Conservation (phyloP, 768 basidiomycete species). For the Leccinum sublutescens region DNA sequence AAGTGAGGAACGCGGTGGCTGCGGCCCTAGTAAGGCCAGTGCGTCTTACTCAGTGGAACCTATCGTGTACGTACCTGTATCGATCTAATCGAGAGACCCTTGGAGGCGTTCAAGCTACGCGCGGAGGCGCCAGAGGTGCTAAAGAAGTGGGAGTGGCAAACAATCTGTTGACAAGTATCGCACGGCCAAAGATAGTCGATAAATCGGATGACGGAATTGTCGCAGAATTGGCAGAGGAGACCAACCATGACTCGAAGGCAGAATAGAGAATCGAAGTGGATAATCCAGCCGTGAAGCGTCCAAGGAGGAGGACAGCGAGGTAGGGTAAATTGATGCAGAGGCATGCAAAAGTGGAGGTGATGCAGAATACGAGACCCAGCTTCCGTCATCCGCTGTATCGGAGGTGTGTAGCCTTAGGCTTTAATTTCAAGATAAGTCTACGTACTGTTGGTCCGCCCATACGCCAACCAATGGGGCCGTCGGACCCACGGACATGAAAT, state of each 20-base stretch:
- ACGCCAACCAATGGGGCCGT: conserved; percentile 70
- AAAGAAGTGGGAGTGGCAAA: conserved; percentile 46
- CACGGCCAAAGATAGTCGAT: conserved; percentile 69
- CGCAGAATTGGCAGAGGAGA: conserved; percentile 55
- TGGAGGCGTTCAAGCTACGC: too few species aligned
- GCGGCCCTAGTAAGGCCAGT: too few species aligned
- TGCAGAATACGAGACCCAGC: conserved; percentile 69
- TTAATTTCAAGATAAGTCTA: background rate
- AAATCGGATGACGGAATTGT: conserved; percentile 56
- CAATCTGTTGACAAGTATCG: conserved; percentile 70
- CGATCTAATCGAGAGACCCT: too few species aligned
- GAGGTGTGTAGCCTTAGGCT: background rate
- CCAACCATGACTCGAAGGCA: conserved; percentile 75
- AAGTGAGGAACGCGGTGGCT: too few species aligned
- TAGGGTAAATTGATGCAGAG: conserved; percentile 53
- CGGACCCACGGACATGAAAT: conserved; percentile 68
- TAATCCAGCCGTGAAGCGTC: conserved; percentile 67
- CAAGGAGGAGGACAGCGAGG: conserved; percentile 59
- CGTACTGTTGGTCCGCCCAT: conserved; percentile 71
- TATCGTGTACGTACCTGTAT: too few species aligned
- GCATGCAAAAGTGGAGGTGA: conserved; percentile 62
- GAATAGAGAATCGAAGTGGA: conserved; percentile 77
- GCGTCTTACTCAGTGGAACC: too few species aligned
- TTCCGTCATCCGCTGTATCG: conserved; percentile 57
- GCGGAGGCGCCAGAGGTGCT: too few species aligned